These are phyloP conservation scores for Lentinula boryana DNA, from an alignment of 768 basidiomycete genomes.

Conservation along the genomic window DNA sequence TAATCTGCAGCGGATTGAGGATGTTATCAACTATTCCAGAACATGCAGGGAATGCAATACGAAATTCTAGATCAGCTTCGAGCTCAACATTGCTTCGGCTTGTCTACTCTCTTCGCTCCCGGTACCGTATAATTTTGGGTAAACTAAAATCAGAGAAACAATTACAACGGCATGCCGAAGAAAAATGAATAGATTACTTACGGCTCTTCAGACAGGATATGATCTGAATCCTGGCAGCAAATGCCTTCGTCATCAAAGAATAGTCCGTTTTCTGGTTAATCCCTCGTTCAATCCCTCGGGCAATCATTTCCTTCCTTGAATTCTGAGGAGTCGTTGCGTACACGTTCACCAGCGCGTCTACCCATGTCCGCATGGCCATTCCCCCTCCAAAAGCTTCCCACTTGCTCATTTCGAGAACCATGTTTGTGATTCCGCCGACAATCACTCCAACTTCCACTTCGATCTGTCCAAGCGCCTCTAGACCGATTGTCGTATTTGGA, in stretches of 20 bases:
- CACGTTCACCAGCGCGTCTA: constrained; percentile 38
- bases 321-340: constrained; percentile 23
- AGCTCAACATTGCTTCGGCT: constrained; percentile 8
- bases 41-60: neutral
- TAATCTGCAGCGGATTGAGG: too few relatives aligned
- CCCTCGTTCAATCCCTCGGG: constrained; percentile 44
- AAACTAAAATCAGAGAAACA: neutral
- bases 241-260: constrained; percentile 46
- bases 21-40: too few relatives aligned
- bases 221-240: constrained; percentile 48
- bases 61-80: constrained; percentile 1
- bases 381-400: constrained; percentile 41
- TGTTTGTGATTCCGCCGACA: constrained; percentile 48
- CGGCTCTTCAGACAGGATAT: constrained; percentile 47
- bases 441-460: constrained; percentile 44
- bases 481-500: constrained; percentile 34
- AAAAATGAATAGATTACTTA: constrained; percentile 19
- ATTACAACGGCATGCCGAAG: neutral
- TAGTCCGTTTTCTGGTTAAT: constrained; percentile 45
- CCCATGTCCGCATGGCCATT: constrained; percentile 53
- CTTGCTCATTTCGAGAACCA: constrained; percentile 48
- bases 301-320: constrained; percentile 33
- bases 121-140: constrained; percentile 3
- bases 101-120: constrained; percentile 7
- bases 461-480: constrained; percentile 39